Evolutionary conservation across 2,329 filamentous ascomycete species (phyloP).

Genomic region (Aspergillus cejpii): DNA sequence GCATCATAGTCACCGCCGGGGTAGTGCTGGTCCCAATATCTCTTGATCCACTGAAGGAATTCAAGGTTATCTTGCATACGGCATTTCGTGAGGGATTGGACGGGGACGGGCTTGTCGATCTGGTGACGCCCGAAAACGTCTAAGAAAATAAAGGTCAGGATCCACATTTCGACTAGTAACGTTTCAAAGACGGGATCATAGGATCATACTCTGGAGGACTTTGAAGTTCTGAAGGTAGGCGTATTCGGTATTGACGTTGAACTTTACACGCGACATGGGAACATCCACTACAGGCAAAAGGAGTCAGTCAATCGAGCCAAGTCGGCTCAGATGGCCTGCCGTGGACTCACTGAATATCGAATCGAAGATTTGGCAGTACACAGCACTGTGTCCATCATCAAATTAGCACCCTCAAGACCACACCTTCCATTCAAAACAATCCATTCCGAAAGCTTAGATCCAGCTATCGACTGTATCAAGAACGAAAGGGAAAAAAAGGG

Average conservation of each 20-base stretch:
- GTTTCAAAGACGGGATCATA: not conserved
- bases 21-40: slow-evolving; percentile 97
- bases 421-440: not conserved
- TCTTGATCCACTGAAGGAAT: slow-evolving; percentile 95
- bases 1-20: slow-evolving; percentile 97
- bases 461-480: not conserved
- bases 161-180: not conserved
- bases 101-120: slow-evolving; percentile 83
- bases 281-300: slow-evolving; percentile 60
- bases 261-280: slow-evolving; percentile 93
- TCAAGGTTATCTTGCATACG: slow-evolving; percentile 99
- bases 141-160: slow-evolving; percentile 12
- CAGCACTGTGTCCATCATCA: slow-evolving; percentile 56
- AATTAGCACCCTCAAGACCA: slow-evolving; percentile 7
- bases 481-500: slow-evolving; percentile 9
- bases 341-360: slow-evolving; percentile 72
- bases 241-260: slow-evolving; percentile 96
- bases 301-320: slow-evolving; percentile 9
- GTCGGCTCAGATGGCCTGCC: not conserved
- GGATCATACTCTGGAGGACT: slow-evolving; percentile 74
- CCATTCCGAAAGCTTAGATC: too few relatives aligned
- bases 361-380: slow-evolving; percentile 95
- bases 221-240: slow-evolving; percentile 99
- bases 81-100: slow-evolving; percentile 87
- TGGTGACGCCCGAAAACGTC: slow-evolving; percentile 79